Percentiles rank a stretch among this genome's conserved stretches.
Evolutionary conservation across 495 filamentous ascomycete species (phyloP).

Genomic region (Podospora pseudocomata): DNA sequence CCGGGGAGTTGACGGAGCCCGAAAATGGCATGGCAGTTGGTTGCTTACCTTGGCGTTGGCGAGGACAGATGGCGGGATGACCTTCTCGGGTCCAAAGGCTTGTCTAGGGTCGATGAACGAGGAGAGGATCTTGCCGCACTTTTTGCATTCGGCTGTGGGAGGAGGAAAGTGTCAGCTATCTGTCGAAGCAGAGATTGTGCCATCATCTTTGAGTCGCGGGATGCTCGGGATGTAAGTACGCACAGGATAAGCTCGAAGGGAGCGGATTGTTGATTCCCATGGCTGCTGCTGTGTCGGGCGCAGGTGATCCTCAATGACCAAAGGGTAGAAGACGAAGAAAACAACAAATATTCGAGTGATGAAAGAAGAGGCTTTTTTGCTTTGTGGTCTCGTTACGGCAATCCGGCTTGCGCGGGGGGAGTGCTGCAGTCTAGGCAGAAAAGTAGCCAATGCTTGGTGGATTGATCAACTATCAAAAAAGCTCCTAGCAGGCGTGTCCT

Average conservation of each 20-base stretch:
- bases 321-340: not conserved
- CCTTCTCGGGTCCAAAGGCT: slow-evolving; percentile 93
- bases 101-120: slow-evolving; percentile 94
- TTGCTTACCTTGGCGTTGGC: slow-evolving; percentile 79
- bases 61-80: slow-evolving; percentile 90
- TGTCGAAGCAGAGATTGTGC: too few species aligned
- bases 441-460: not conserved
- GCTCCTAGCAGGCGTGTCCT: not conserved
- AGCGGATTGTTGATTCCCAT: slow-evolving; percentile 60
- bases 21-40: not conserved
- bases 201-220: slow-evolving; percentile 13
- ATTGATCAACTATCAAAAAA: not conserved
- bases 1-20: not conserved
- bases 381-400: not conserved
- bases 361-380: not conserved
- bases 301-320: not conserved
- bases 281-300: slow-evolving; percentile 11
- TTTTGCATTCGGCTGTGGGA: slow-evolving; percentile 74
- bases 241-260: slow-evolving; percentile 57
- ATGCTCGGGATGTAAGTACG: slow-evolving; percentile 29
- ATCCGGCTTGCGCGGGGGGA: not conserved
- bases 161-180: slow-evolving; percentile 11
- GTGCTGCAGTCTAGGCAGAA: not conserved
- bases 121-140: slow-evolving; percentile 85
- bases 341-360: not conserved